These are phyloP conservation scores for Umbellularia californica DNA, from an alignment of 164 flowering plant species.

Conservation along the genomic window DNA sequence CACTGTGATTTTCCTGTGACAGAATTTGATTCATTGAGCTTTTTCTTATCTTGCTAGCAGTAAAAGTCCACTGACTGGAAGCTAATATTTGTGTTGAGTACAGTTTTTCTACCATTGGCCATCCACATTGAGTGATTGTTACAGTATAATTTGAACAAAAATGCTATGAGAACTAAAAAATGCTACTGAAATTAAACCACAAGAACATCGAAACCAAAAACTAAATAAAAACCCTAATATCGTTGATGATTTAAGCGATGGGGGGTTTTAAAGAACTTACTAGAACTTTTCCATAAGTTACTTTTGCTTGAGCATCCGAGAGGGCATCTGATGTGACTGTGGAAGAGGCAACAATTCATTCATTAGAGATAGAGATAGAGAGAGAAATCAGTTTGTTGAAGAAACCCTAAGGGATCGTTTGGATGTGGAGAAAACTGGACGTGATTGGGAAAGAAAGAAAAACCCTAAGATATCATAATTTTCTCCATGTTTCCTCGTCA, in stretches of 20 bases:
- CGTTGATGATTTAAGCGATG: no score
- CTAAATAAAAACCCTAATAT: no score
- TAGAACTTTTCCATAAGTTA: slow-evolving; percentile 70
- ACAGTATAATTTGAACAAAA: not conserved
- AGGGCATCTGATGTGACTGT: slow-evolving; percentile 62
- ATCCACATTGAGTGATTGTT: not conserved
- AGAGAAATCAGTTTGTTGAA: not conserved
- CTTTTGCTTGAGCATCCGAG: slow-evolving; percentile 64
- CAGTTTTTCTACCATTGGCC: not conserved
- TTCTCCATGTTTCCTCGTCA: no score
- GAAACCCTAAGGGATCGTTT: not conserved
- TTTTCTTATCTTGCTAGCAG: not conserved
- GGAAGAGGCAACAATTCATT: not conserved
- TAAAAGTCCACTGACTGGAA: not conserved
- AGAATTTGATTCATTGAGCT: not conserved
- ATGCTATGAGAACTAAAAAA: not conserved
- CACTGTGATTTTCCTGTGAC: not conserved
- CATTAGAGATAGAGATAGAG: not conserved
- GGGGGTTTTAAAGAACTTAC: slow-evolving; percentile 24
- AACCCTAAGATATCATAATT: no score
- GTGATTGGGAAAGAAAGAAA: no score
- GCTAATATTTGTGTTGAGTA: no score
- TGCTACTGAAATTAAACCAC: not conserved
- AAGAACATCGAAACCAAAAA: no score
- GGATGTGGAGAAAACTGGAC: no score